Evolutionary conservation across 1,284 basidiomycete genomes (phyloP).

Genomic region (Polyporus tsugae): DNA sequence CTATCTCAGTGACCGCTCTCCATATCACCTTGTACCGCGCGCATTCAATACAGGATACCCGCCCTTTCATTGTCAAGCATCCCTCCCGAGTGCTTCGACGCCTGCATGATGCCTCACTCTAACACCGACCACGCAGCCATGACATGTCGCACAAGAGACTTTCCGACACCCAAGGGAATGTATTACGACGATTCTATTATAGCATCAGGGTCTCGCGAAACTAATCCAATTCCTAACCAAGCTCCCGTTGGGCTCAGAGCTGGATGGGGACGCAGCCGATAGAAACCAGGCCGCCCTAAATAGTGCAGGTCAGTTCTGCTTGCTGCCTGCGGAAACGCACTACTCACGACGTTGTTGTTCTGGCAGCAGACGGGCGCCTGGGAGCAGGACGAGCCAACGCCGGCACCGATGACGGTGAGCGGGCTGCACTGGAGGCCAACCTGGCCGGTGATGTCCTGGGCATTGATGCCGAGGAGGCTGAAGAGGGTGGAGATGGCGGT

Average conservation of each 20-base stretch:
- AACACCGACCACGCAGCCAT: not conserved
- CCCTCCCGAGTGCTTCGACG: no score
- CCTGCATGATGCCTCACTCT: no score
- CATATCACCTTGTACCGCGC: not conserved
- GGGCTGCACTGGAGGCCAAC: constrained; percentile 38
- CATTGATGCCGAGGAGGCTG: constrained; percentile 27
- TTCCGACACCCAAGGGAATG: not conserved
- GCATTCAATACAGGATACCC: not conserved
- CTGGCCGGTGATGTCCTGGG: constrained; percentile 21
- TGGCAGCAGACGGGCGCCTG: constrained; percentile 51
- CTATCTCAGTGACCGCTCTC: not conserved
- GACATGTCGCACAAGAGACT: not conserved
- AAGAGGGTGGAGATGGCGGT: constrained; percentile 30
- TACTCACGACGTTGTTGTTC: constrained; percentile 49
- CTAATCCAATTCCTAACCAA: not conserved
- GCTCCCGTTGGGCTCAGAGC: constrained; percentile 24
- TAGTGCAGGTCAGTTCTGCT: not conserved
- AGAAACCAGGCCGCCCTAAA: constrained; percentile 34
- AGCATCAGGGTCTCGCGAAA: constrained; percentile 8
- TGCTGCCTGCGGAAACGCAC: no score
- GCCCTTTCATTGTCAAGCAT: no score
- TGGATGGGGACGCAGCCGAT: constrained; percentile 34
- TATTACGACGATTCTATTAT: constrained; percentile 16
- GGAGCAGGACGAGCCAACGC: constrained; percentile 38
- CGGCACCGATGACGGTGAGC: constrained; percentile 34